Base-by-base conservation (phyloP, 768 basidiomycete species). In the Leucogyrophana mollusca region DNA sequence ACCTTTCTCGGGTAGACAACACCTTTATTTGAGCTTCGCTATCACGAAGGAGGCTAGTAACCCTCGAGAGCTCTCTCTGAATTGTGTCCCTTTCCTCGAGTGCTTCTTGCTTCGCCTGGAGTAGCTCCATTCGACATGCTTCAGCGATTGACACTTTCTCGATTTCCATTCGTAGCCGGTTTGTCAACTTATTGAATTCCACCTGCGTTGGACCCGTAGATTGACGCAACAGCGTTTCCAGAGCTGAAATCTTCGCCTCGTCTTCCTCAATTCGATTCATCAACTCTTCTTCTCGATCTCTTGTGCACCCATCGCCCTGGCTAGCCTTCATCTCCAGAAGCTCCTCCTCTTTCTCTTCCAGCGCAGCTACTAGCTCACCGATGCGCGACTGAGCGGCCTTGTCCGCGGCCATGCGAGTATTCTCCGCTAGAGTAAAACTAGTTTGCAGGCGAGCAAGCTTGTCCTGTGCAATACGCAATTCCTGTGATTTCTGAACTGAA, bases 231-330 rank as follows among this genome's bases (percentile, higher is more conserved):
- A 78, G 62, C 36, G 60, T 64, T 57, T 86, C 81, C 46, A 88
- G 57, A 3, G 79, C 74, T 3, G 67, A 64, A 27, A 87, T 82
- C 62, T 80, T 85, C 4, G 77, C 80, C 39, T 82, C 82, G 51
- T 89, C 85, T 56, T 86, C 84, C 35, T 89, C 85, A 22, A 90
- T 79, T 52, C 87, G 72, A 61, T 74, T 72, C 59, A 83, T 50
- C 22, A 89, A 56, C 44, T 80, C 80, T 20, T 76, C 73, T 58
- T 89, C 87, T 41, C 87, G 69, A 48, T 69, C 68, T 17, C 64
- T 69, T 21, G 72, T 63, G 40, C 61, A 57, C 2, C 68, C 78
- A 18, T 64, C 57, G 7, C 43, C 60, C 24, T 73, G 68, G 34
- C 35, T 20, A 24, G 61, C 69, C 56, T 58, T 69, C 35, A 80